A percentile compares a stretch with the other conserved stretches of the same genome.
These are phyloP conservation scores for Fusarium musae DNA, from an alignment of 2,329 filamentous ascomycete genomes.

Conservation along the genomic window DNA sequence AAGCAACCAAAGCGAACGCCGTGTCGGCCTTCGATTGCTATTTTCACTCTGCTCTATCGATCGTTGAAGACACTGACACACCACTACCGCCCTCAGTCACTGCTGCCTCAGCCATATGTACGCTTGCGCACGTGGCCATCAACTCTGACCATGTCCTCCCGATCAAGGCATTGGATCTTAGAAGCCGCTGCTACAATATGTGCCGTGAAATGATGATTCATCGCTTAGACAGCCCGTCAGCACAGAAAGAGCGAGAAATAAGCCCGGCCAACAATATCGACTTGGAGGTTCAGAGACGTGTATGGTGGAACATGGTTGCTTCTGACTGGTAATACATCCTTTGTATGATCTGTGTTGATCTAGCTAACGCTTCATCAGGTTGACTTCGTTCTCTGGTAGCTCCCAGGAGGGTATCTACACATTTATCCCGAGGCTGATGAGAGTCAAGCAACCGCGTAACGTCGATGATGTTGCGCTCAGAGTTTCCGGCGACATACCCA, in stretches of 20 bases:
- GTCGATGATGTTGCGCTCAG: not conserved
- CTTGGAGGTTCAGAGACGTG: not conserved
- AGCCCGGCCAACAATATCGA: not conserved
- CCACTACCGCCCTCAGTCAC: not conserved
- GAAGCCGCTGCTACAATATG: not conserved
- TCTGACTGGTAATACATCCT: not conserved
- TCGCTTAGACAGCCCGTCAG: not conserved
- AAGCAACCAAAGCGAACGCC: not conserved
- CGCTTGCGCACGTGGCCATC: not conserved
- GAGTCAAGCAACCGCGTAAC: not conserved
- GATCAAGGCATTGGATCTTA: not conserved
- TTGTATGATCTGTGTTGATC: rapidly evolving
- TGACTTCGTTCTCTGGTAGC: not conserved
- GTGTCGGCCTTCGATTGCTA: not conserved
- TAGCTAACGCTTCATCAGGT: not conserved
- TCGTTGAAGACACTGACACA: not conserved
- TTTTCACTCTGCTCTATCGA: not conserved
- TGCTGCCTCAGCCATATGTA: not conserved
- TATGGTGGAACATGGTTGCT: conserved; percentile 12
- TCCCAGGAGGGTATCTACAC: conserved; percentile 1
- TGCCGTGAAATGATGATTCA: conserved; percentile 7
- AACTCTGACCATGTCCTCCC: not conserved
- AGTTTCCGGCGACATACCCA: not conserved
- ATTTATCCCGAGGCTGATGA: conserved; percentile 1
- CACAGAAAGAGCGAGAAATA: not conserved